Percentiles rank a stretch among this genome's conserved stretches.
These are phyloP conservation scores for Penicillium sp. DNA, from an alignment of 2,329 filamentous ascomycete genomes.

Conservation along the genomic window DNA sequence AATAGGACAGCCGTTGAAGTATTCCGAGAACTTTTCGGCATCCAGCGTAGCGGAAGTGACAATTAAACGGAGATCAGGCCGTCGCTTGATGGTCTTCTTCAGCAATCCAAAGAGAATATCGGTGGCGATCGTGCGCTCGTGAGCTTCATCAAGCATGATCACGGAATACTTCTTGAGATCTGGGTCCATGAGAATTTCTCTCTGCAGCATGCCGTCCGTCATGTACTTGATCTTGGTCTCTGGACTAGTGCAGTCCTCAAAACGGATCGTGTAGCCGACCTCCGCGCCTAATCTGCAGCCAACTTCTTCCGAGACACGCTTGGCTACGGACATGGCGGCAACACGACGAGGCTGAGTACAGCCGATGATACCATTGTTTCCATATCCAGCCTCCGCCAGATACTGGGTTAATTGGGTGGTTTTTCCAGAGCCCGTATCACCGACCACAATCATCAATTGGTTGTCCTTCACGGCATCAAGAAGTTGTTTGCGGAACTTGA, in stretches of 20 bases:
- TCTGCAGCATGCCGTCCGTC: conserved; percentile 97
- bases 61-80: conserved; percentile 89
- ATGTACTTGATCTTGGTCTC: conserved; percentile 98
- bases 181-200: conserved; percentile 91
- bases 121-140: conserved; percentile 94
- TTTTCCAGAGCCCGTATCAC: conserved; percentile 96
- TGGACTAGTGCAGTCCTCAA: conserved; percentile 89
- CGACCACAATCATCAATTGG: conserved; percentile 92
- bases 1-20: conserved; percentile 95
- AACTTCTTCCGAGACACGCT: conserved; percentile 94
- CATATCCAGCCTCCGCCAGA: conserved; percentile 88
- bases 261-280: conserved; percentile 96
- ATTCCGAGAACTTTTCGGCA: conserved; percentile 94
- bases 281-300: conserved; percentile 88
- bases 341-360: conserved; percentile 97
- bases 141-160: conserved; percentile 97
- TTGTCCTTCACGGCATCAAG: conserved; percentile 85
- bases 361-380: conserved; percentile 84
- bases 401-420: conserved; percentile 97
- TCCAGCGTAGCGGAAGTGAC: conserved; percentile 96
- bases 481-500: conserved; percentile 81
- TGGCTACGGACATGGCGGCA: conserved; percentile 95
- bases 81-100: conserved; percentile 86
- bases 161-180: conserved; percentile 88
- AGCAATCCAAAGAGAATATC: conserved; percentile 92